Base-by-base conservation (phyloP, 805 yeast species). In the Pichia nakasei region DNA sequence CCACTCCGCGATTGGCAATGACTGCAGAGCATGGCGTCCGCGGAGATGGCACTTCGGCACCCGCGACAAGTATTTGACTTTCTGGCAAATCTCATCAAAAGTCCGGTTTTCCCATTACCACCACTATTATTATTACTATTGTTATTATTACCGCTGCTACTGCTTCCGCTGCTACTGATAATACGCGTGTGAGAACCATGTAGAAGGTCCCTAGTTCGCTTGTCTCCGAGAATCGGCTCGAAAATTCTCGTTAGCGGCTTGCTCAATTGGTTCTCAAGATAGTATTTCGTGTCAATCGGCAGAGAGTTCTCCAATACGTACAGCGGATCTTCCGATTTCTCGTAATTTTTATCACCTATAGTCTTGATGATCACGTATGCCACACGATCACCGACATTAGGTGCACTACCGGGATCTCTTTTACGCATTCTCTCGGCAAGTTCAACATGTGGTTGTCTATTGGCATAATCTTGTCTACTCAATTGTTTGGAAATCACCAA, bases 401-500 rank as follows among this genome's bases (percentile, higher is more conserved):
- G 98, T 1, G 98, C 98, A 8, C 95, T 83, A 21, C 99, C 99
- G 0, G 95, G 83, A 59, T 93, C 99, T 69, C 99, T 82, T 60
- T 88, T 87, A 43, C 80, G 75, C 97, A 93, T 93, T 54, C 97
- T 73, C 56, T 89, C 96, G 0, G 98, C 96, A 37, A 93, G 72
- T 53, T 91, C 97, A 22, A 89, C 95, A 63, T 93, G 99, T 0
- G 98, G 97, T 62, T 93, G 98, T 50, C 93, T 95, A 22, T 89
- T 95, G 4, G 96, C 84, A 62, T 93, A 93, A 56, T 93, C 96
- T 42, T 85, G 83, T 46, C 84, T 72, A 4, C 97, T 83, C 37
- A 91, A 72, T 7, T 94, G 95, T 59, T 93, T 93, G 2, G 97
- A 85, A 51, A 93, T 93, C 45, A 93, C 96, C 56, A 93, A 68